A percentile compares a stretch with the other conserved stretches of the same genome.
These are phyloP conservation scores for Kuraishia floccosa DNA, from an alignment of 805 yeast genomes.

Conservation along the genomic window DNA sequence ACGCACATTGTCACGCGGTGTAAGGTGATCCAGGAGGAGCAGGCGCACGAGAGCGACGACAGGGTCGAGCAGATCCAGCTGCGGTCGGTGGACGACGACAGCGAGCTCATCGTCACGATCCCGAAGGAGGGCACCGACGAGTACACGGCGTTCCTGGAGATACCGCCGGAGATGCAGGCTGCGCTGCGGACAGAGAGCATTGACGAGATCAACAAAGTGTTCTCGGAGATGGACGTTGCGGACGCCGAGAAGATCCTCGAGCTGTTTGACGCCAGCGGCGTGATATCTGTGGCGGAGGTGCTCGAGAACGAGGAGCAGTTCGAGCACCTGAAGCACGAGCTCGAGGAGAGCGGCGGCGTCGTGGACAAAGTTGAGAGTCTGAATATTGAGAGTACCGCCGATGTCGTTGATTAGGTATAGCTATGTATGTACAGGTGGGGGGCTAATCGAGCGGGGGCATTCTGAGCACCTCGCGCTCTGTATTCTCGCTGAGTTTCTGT, in stretches of 20 bases:
- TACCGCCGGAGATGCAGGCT: slow-evolving; percentile 52
- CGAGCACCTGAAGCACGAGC: slow-evolving; percentile 22
- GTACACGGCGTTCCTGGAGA: slow-evolving; percentile 43
- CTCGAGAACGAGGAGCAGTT: slow-evolving; percentile 67
- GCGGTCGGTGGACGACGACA: slow-evolving; percentile 76
- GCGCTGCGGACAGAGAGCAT: slow-evolving; percentile 67
- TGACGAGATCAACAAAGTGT: slow-evolving; percentile 75
- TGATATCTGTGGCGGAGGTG: slow-evolving; percentile 70
- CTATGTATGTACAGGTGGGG: neutral
- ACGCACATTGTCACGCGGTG: slow-evolving; percentile 72
- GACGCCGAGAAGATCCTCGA: slow-evolving; percentile 77
- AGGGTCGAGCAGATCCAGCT: slow-evolving; percentile 78
- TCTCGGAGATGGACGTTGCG: slow-evolving; percentile 57
- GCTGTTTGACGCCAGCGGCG: slow-evolving; percentile 67
- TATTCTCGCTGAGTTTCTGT: slow-evolving; percentile 66
- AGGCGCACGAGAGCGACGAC: slow-evolving; percentile 31
- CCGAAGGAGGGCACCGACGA: slow-evolving; percentile 47
- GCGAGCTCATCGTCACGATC: slow-evolving; percentile 58
- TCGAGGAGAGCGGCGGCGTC: neutral
- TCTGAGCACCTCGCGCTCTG: slow-evolving; percentile 60
- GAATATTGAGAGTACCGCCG: slow-evolving; percentile 1
- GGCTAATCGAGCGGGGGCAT: slow-evolving; percentile 58
- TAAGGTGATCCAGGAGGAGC: slow-evolving; percentile 37
- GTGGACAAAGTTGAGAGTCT: slow-evolving; percentile 1
- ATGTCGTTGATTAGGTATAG: neutral